phyloP scores from a whole-genome alignment of 1,284 basidiomycete species.

The Tetrapyrgos nigripes region DNA sequence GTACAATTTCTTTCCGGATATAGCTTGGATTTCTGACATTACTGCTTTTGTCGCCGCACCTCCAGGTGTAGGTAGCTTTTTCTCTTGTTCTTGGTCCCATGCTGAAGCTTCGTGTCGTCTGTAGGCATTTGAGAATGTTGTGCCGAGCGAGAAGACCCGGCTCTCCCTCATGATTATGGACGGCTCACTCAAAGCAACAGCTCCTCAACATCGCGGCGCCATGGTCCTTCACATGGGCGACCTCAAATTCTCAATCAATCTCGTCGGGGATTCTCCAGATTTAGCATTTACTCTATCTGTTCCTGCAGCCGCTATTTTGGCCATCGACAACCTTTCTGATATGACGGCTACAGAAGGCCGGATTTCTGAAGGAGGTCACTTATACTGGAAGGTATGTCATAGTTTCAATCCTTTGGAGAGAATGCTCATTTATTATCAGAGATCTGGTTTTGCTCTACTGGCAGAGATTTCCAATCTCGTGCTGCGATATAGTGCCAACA shows the following conservation, averaged over 20 bases:
- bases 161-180: slow-evolving; percentile 74
- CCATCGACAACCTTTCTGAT: slow-evolving; percentile 66
- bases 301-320: slow-evolving; percentile 57
- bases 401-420: not conserved
- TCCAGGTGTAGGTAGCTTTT: slow-evolving; percentile 70
- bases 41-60: slow-evolving; percentile 81
- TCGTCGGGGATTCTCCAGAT: slow-evolving; percentile 71
- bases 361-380: slow-evolving; percentile 40
- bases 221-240: slow-evolving; percentile 73
- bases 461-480: slow-evolving; percentile 62
- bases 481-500: slow-evolving; percentile 44
- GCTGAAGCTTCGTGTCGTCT: not conserved
- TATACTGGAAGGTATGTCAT: slow-evolving; percentile 74
- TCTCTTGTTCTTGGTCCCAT: not conserved
- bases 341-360: slow-evolving; percentile 27
- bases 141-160: slow-evolving; percentile 87
- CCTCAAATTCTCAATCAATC: slow-evolving; percentile 69
- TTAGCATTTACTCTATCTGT: slow-evolving; percentile 57
- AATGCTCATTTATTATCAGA: slow-evolving; percentile 40
- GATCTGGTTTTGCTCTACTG: slow-evolving; percentile 70
- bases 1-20: slow-evolving; percentile 67
- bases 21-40: slow-evolving; percentile 72
- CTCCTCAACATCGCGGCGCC: slow-evolving; percentile 67
- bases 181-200: slow-evolving; percentile 69
- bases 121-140: slow-evolving; percentile 91